These are phyloP conservation scores for Ophiostoma himal-ulmi DNA, from an alignment of 2,329 filamentous ascomycete genomes.

Conservation along the genomic window DNA sequence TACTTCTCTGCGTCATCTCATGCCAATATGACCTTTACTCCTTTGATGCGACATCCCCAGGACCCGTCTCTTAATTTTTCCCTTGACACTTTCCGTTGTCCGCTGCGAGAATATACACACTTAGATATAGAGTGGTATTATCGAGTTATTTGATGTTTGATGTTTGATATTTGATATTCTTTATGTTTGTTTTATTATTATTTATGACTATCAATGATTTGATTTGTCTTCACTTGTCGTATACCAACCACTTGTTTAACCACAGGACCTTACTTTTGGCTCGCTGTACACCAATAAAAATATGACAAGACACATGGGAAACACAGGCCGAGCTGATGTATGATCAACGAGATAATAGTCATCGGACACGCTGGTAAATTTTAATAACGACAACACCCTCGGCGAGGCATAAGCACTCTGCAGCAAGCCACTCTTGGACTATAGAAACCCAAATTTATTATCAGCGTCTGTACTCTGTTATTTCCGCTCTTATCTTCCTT, in stretches of 20 bases:
- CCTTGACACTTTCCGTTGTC: neutral
- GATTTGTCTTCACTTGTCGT: no score
- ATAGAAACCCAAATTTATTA: neutral
- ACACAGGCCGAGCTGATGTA: neutral
- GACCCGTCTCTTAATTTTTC: neutral
- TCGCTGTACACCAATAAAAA: neutral
- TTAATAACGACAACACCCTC: neutral
- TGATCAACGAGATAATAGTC: neutral
- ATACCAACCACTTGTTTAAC: neutral
- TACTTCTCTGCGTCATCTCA: neutral
- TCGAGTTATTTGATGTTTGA: no score
- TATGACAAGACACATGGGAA: neutral
- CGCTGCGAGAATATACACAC: neutral
- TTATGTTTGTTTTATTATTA: neutral
- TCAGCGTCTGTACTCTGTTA: neutral
- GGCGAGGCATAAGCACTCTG: conserved; percentile 6
- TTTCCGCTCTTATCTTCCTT: neutral
- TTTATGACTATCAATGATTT: neutral
- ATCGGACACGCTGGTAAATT: neutral
- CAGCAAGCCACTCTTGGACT: neutral
- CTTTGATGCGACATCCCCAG: neutral
- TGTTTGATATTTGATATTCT: neutral
- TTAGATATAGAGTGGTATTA: no score
- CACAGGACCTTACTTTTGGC: neutral
- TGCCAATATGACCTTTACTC: neutral